These are phyloP conservation scores for Logfia minima DNA, from an alignment of 129 eudicot genomes.

Conservation along the genomic window DNA sequence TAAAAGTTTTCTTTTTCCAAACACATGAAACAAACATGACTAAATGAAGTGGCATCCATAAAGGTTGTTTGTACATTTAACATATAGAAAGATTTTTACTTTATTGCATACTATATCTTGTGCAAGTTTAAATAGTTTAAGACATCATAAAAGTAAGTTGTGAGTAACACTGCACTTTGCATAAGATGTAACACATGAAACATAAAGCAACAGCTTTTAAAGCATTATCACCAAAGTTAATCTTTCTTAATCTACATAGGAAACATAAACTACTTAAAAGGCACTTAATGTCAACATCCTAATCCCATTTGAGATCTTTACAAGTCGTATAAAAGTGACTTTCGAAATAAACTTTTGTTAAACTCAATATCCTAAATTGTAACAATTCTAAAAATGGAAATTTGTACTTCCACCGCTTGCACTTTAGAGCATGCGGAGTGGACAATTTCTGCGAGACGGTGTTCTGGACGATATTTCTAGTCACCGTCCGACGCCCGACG, in stretches of 20 bases:
- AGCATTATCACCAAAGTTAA: constrained; percentile 16
- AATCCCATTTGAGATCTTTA: constrained; percentile 17
- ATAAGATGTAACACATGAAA: background rate
- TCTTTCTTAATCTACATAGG: constrained; percentile 19
- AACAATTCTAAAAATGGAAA: constrained; percentile 20
- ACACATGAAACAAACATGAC: background rate
- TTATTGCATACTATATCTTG: background rate
- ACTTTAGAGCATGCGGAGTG: too few species aligned
- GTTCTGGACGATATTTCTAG: too few species aligned
- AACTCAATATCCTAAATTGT: constrained; percentile 27
- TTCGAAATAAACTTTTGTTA: constrained; percentile 15
- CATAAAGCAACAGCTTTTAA: background rate
- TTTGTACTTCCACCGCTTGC: constrained; percentile 29
- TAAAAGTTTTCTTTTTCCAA: background rate
- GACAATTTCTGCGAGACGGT: too few species aligned
- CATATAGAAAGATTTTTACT: background rate
- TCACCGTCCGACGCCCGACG: too few species aligned
- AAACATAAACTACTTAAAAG: constrained; percentile 37
- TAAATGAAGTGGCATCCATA: constrained; percentile 13
- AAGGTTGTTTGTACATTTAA: background rate
- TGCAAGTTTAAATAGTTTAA: background rate
- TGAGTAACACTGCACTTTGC: background rate
- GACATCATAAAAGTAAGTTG: background rate
- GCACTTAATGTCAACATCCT: constrained; percentile 38
- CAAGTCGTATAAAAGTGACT: constrained; percentile 30